phyloP scores from a whole-genome alignment of 2,329 filamentous ascomycete genomes.

The Fusarium piperis region DNA sequence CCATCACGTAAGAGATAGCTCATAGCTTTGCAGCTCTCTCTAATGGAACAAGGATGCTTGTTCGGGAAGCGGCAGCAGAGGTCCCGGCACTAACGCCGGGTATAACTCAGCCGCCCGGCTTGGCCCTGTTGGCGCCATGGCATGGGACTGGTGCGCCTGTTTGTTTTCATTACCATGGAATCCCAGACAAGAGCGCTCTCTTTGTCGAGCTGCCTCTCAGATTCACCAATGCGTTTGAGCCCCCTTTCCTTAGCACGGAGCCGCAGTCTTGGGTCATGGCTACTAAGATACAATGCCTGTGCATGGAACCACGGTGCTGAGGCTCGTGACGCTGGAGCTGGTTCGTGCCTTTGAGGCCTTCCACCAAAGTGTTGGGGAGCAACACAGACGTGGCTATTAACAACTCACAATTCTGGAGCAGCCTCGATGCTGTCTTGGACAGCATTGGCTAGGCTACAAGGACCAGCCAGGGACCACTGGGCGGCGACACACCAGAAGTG shows the following conservation, averaged over 20 bases:
- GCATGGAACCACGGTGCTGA: background rate
- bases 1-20: background rate
- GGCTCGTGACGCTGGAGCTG: background rate
- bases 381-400: slow-evolving; percentile 60
- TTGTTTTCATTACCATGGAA: background rate
- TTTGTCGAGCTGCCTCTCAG: background rate
- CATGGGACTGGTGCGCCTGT: background rate
- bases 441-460: slow-evolving; percentile 64
- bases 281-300: background rate
- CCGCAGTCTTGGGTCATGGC: background rate
- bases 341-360: background rate
- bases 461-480: slow-evolving; percentile 59
- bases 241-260: background rate
- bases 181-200: background rate
- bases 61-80: background rate
- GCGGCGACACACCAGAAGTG: slow-evolving; percentile 60
- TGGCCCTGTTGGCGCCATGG: background rate
- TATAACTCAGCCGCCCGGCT: background rate
- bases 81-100: background rate
- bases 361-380: background rate
- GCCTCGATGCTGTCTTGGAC: slow-evolving; percentile 65
- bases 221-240: background rate
- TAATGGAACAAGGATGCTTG: background rate
- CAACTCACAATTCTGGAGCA: slow-evolving; percentile 59
- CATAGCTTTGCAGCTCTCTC: background rate